Evolutionary conservation across 2,329 filamentous ascomycete genomes (phyloP).

Genomic region (Huntiella decipiens): DNA sequence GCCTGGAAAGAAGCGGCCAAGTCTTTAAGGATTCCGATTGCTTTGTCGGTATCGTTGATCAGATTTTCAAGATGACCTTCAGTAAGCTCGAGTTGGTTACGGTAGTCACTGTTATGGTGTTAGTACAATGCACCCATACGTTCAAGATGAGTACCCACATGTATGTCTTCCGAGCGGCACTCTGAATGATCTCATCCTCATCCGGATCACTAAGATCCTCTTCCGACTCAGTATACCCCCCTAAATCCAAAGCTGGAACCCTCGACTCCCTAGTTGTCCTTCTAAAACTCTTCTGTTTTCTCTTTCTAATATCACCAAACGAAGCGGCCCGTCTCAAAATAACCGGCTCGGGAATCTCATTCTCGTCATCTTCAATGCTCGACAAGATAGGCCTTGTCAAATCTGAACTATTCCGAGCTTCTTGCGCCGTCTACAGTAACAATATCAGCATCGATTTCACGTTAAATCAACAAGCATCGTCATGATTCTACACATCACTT

Average conservation of each 20-base stretch:
- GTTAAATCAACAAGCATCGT: neutral
- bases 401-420: constrained; percentile 6
- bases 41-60: constrained; percentile 55
- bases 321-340: constrained; percentile 50
- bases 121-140: neutral
- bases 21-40: constrained; percentile 55
- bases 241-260: constrained; percentile 7
- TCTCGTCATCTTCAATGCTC: constrained; percentile 23
- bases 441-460: neutral
- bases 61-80: constrained; percentile 67
- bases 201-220: constrained; percentile 13
- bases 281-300: neutral
- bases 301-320: constrained; percentile 12
- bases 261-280: constrained; percentile 7
- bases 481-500: neutral
- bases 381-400: constrained; percentile 4
- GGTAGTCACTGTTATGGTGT: constrained; percentile 39
- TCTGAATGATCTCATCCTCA: constrained; percentile 43
- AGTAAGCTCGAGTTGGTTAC: constrained; percentile 62
- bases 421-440: neutral
- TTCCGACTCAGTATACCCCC: constrained; percentile 5
- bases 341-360: constrained; percentile 46
- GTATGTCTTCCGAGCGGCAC: constrained; percentile 6
- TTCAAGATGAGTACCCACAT: constrained; percentile 31
- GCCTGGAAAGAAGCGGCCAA: constrained; percentile 73